Evolutionary conservation across 495 filamentous ascomycete species (phyloP), one percentile per base, ranked within the genome.

Genomic region (Achaetomiella virescens): DNA sequence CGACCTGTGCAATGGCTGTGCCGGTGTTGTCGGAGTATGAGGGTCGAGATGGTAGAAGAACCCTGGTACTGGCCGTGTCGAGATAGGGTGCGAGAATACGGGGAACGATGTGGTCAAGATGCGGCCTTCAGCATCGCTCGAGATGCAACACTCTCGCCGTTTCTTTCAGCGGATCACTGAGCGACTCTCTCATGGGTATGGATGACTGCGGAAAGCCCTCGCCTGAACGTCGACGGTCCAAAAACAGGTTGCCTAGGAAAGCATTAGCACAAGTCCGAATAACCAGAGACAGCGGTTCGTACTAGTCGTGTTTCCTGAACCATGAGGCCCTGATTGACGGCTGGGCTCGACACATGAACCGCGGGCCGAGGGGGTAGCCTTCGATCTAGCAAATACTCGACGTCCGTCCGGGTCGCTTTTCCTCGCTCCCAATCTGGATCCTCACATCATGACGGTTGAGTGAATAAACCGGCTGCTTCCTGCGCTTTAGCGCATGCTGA

Each of bases 391-490:
- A 6, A n/a, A 49, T 31, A 17, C 48, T 64, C 1, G 63, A 62
- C 25, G 45, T 59, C 18, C 52, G 46, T 31, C 60, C 66, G 25
- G 66, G 57, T 2, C 55, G 57, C 48, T 65, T 70, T 35, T 70
- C 70, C 49, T 70, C 71, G 42, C 66, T 74, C 6, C 72, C 72
- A 42, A 76, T 63, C 33, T 61, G 71, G 17, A 76, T 66, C 41
- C 35, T 67, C 20, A 74, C 57, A 36, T 64, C 57, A 2, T 59
- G 40, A 17, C 53, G 48, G 27, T 38, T 33, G 15, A 61, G 43
- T 11, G 25, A 31, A 37, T 57, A 37, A 1, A 0, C 25, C 25
- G 33, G 46, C 14, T 44, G 53, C 21, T 36, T 48, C 18, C 20
- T 40, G 40, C 44, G 45, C 50, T 27, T 56, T 3, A 18, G 11